These are phyloP conservation scores for Camillea tinctor DNA, from an alignment of 2,329 filamentous ascomycete genomes.

Conservation along the genomic window DNA sequence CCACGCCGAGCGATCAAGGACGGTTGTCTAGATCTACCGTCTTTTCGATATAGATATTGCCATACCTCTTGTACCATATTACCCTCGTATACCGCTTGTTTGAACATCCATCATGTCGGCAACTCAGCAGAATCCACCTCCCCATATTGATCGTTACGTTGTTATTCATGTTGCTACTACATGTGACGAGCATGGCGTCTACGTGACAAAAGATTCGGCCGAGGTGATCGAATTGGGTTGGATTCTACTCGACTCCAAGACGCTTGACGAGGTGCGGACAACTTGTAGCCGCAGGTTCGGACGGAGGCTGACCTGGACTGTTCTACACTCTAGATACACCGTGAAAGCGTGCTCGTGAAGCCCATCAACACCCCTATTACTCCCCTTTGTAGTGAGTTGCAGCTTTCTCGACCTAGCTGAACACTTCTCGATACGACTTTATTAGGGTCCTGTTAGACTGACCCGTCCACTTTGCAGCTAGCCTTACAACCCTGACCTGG, in stretches of 20 bases:
- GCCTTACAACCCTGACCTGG: constrained; percentile 96
- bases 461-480: constrained; percentile 58
- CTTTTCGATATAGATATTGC: background rate
- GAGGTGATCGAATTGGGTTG: constrained; percentile 99
- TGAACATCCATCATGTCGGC: constrained; percentile 40
- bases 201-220: constrained; percentile 98
- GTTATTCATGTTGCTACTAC: constrained; percentile 98
- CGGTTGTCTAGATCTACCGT: background rate
- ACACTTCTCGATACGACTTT: background rate
- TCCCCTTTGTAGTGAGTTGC: constrained; percentile 90
- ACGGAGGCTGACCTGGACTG: background rate
- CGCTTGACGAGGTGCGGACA: constrained; percentile 79
- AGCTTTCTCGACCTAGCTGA: constrained; percentile 15
- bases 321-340: constrained; percentile 66
- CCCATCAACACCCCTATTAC: constrained; percentile 98
- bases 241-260: constrained; percentile 92
- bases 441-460: constrained; percentile 7
- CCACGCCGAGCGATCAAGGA: background rate
- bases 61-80: constrained; percentile 20
- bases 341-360: constrained; percentile 95
- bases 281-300: background rate
- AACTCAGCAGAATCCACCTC: constrained; percentile 53
- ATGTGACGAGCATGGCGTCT: constrained; percentile 98
- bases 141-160: constrained; percentile 90
- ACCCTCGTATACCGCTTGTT: constrained; percentile 11